phyloP scores from a whole-genome alignment of 345 rosid genomes.

The Heritiera littoralis region DNA sequence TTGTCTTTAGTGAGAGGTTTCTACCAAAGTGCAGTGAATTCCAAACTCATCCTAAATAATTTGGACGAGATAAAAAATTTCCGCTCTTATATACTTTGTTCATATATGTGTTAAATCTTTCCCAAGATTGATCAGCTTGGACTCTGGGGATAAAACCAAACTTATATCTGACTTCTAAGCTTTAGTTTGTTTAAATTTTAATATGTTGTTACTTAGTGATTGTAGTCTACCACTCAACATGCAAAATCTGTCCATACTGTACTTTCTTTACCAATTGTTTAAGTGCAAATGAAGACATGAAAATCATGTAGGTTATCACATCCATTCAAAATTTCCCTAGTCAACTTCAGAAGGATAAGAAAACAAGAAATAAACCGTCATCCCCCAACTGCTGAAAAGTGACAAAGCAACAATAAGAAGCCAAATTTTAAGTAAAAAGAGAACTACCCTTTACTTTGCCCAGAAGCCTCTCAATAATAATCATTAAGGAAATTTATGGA shows the following conservation, averaged over 20 bases:
- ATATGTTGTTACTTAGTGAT: neutral
- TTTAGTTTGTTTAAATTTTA: too few species aligned
- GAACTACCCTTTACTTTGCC: neutral
- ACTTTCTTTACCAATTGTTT: neutral
- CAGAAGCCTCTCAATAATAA: neutral
- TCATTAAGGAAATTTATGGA: neutral
- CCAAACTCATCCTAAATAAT: too few species aligned
- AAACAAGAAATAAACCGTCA: constrained; percentile 13
- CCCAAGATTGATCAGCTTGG: too few species aligned
- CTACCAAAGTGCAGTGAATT: too few species aligned
- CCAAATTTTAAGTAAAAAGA: neutral
- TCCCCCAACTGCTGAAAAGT: constrained; percentile 5
- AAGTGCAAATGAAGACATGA: neutral
- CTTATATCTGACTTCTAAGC: too few species aligned
- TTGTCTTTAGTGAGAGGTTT: too few species aligned
- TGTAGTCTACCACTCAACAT: neutral
- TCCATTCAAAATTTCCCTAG: neutral
- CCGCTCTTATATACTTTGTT: too few species aligned
- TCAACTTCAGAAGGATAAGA: neutral
- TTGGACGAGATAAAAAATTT: too few species aligned
- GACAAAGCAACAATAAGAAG: constrained; percentile 13
- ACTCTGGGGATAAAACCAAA: too few species aligned
- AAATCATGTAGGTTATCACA: constrained; percentile 4
- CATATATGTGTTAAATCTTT: too few species aligned
- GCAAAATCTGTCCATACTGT: neutral